These are phyloP conservation scores for Alternaria hordeiaustralica DNA, from an alignment of 2,329 filamentous ascomycete species.

Conservation along the genomic window DNA sequence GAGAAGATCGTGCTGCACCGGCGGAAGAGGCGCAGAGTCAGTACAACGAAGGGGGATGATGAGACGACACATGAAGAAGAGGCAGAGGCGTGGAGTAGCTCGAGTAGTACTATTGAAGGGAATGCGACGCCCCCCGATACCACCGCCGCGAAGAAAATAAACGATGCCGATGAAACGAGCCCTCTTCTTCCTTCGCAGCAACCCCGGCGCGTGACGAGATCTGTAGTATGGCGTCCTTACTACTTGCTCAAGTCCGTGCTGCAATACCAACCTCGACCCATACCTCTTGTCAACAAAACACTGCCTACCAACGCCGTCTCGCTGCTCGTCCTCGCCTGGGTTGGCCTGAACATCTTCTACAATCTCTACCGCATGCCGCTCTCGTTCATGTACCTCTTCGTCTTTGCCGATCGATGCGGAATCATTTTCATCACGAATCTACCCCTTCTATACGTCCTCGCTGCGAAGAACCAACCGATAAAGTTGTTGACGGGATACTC, in stretches of 20 bases:
- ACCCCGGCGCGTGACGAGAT: background rate
- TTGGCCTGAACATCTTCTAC: slow-evolving; percentile 65
- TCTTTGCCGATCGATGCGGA: slow-evolving; percentile 65
- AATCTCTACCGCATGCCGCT: slow-evolving; percentile 61
- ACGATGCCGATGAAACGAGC: slow-evolving; percentile 37
- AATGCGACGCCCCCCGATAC: slow-evolving; percentile 42
- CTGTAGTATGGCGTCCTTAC: slow-evolving; percentile 25
- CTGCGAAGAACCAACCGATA: slow-evolving; percentile 71
- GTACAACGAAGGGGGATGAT: background rate
- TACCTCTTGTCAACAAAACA: slow-evolving; percentile 64
- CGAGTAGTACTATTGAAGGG: slow-evolving; percentile 49
- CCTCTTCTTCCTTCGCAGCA: slow-evolving; percentile 37
- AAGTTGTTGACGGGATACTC: slow-evolving; percentile 67
- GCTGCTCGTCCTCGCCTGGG: slow-evolving; percentile 58
- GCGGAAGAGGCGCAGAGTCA: slow-evolving; percentile 12
- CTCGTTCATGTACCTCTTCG: slow-evolving; percentile 59
- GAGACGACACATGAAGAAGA: slow-evolving; percentile 3
- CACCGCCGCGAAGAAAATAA: slow-evolving; percentile 17
- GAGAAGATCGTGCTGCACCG: slow-evolving; percentile 31
- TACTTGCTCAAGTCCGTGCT: slow-evolving; percentile 44
- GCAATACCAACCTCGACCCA: slow-evolving; percentile 64
- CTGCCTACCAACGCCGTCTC: slow-evolving; percentile 65
- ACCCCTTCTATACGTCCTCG: slow-evolving; percentile 66
- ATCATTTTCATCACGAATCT: slow-evolving; percentile 60
- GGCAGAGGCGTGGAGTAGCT: slow-evolving; percentile 44